Base-by-base conservation (phyloP, 257 asterid genomes). In the Coffea canephora region DNA sequence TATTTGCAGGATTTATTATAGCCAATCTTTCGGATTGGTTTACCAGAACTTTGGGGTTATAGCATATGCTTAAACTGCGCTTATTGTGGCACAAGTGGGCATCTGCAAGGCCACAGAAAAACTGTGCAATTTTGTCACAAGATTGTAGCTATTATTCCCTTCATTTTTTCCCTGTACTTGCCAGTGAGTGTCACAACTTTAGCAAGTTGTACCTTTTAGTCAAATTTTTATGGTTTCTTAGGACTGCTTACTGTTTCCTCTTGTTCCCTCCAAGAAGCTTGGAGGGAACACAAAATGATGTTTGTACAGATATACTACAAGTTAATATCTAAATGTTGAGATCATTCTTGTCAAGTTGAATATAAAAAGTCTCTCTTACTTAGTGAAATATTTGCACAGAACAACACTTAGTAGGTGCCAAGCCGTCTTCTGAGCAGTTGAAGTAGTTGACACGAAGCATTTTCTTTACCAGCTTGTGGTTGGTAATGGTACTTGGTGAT, bases 21-120 rank as follows among this genome's bases (percentile, higher is more conserved):
- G 98, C 98, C 76, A 94, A 93, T 82, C 81, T 94, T 73, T 91
- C 98, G 0, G 96, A 90, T 78, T 76, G 95, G 90, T 79, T 91
- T 59, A 80, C 86, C 0, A 89, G 86, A 76, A 69, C 54, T n/a
- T 78, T 94, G 85, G 98, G 96, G n/a, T 85, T 93, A 80, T 93
- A 88, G 86, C 89, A 79, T 65, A 67, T 66, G 43, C 43, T 73
- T 52, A 25, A 59, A 74, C 7, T 54, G 39, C 23, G 8, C 7
- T 2, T 43, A 0, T 39, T 23, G 3, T 59, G 78, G 54, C 36
- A 66, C 3, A 11, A 36, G 19, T 10, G 25, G 34, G 19, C 18
- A 69, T 80, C 71, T 77, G 55, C 64, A 46, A 25, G 75, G 36
- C 50, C 23, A 78, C 39, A 15, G 57, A 49, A 66, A 64, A 21